Conservation (phyloP, 225 moss, liverwort and hornwort genomes). For the Rhytidiadelphus loreus region DNA sequence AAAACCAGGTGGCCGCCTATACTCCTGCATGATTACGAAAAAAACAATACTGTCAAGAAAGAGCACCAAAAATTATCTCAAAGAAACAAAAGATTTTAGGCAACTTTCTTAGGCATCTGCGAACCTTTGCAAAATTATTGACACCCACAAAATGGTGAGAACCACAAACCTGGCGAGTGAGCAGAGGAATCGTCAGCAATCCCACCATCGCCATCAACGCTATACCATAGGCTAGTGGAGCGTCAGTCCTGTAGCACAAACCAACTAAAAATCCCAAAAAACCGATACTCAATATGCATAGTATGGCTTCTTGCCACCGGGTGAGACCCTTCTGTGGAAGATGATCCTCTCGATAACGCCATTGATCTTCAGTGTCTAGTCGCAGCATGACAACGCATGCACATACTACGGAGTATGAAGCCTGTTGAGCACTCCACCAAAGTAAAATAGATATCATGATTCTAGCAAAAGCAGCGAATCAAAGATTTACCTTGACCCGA, state of each 20-base stretch:
- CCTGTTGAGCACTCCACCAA: constrained; percentile 39
- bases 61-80: background rate
- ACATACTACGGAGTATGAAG: constrained; percentile 85
- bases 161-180: constrained; percentile 60
- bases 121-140: background rate
- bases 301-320: constrained; percentile 47
- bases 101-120: background rate
- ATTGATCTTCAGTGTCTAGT: constrained; percentile 39
- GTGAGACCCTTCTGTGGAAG: constrained; percentile 21
- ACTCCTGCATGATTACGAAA: constrained; percentile 44
- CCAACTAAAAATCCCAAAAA: constrained; percentile 74
- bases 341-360: constrained; percentile 26
- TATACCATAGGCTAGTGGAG: constrained; percentile 38
- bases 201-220: constrained; percentile 41
- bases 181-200: constrained; percentile 54
- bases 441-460: background rate
- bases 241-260: constrained; percentile 55
- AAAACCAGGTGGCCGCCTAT: constrained; percentile 70
- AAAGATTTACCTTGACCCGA: background rate
- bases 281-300: constrained; percentile 39
- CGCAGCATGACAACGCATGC: constrained; percentile 88
- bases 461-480: background rate
- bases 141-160: background rate
- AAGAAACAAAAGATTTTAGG: background rate
- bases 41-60: background rate